Evolutionary conservation across 2,329 filamentous ascomycete genomes (phyloP).

Genomic region (Ophiostoma tasmaniense): DNA sequence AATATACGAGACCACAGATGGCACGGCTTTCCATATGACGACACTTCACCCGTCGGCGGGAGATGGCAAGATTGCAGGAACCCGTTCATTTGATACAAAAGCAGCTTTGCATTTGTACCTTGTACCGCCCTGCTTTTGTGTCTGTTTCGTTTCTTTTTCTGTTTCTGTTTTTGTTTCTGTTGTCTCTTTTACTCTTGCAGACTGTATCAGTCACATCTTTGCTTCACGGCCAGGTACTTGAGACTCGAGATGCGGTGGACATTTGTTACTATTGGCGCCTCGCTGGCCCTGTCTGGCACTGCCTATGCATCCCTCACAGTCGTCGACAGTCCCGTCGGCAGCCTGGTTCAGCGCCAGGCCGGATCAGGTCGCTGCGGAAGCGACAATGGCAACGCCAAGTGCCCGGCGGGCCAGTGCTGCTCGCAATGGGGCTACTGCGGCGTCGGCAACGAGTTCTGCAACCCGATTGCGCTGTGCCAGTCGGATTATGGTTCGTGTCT

Average conservation of each 20-base stretch:
- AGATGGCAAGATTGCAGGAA: not conserved
- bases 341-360: not conserved
- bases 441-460: not conserved
- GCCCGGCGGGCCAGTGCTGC: not conserved
- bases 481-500: too few relatives aligned
- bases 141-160: not conserved
- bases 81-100: not conserved
- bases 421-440: not conserved
- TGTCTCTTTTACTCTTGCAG: not conserved
- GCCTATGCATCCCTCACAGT: not conserved
- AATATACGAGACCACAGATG: not conserved
- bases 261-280: not conserved
- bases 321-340: not conserved
- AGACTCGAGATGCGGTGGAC: not conserved
- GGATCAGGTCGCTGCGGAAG: not conserved
- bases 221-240: not conserved
- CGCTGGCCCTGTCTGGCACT: not conserved
- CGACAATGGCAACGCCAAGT: not conserved
- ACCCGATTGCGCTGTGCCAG: too few relatives aligned
- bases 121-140: not conserved
- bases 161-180: too few relatives aligned
- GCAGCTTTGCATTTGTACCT: not conserved
- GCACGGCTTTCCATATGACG: not conserved
- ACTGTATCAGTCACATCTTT: not conserved
- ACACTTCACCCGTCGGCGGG: not conserved